A percentile compares a stretch with the other conserved stretches of the same genome.
phyloP scores from a whole-genome alignment of 1,139 yeast species.

The Yamadazyma atmosphaerica region DNA sequence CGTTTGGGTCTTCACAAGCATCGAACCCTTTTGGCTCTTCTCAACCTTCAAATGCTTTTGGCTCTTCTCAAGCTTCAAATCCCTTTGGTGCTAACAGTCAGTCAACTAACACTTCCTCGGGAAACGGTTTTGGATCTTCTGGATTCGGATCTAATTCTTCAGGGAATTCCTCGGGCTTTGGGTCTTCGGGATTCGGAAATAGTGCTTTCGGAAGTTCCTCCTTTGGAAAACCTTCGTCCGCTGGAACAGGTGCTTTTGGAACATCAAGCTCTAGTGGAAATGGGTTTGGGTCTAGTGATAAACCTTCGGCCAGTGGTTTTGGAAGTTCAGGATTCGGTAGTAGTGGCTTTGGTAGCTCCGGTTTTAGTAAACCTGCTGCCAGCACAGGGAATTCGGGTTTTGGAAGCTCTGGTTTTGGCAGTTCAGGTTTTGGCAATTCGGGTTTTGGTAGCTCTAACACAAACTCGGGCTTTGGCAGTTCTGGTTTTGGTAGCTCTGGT shows the following conservation, averaged over 20 bases:
- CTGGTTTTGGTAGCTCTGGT: slow-evolving; percentile 12
- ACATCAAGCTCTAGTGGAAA: no score
- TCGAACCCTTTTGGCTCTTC: no score
- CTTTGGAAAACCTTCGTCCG: no score
- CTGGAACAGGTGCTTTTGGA: no score
- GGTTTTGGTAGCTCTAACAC: slow-evolving; percentile 1
- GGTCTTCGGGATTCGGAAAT: slow-evolving; percentile 14
- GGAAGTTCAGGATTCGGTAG: slow-evolving; percentile 8
- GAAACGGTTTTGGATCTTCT: slow-evolving; percentile 6
- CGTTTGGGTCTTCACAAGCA: no score
- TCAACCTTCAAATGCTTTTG: slow-evolving; percentile 6
- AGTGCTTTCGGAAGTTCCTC: slow-evolving; percentile 6
- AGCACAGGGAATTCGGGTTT: slow-evolving; percentile 8
- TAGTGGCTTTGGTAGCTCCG: slow-evolving; percentile 3
- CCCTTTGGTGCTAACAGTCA: slow-evolving; percentile 15
- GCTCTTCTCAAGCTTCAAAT: slow-evolving; percentile 10
- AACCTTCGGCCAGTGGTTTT: slow-evolving; percentile 6
- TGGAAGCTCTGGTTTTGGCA: slow-evolving; percentile 10
- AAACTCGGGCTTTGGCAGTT: slow-evolving; percentile 11
- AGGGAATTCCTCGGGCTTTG: slow-evolving; percentile 7
- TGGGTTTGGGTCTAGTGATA: slow-evolving; percentile 5
- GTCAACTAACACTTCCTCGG: neutral
- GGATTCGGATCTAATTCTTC: slow-evolving; percentile 6
- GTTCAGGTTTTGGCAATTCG: slow-evolving; percentile 6
- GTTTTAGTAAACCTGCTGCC: slow-evolving; percentile 8